Base-by-base conservation (phyloP, 2,329 filamentous ascomycete species). In the Chrysoporthe cubensis region DNA sequence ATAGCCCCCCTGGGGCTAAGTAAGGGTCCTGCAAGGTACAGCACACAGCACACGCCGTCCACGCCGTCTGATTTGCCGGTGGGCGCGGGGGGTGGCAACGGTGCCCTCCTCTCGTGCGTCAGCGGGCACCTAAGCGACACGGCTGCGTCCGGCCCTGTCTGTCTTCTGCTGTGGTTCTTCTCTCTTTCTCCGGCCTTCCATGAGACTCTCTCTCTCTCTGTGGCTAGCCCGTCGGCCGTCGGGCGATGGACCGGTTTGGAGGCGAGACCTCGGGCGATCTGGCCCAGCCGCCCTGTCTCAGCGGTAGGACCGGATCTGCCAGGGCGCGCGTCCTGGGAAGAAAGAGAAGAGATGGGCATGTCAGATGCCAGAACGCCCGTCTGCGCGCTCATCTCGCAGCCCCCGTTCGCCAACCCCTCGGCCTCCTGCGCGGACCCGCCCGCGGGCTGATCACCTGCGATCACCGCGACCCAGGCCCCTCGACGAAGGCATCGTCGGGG, bases 1-100 rank as follows among this genome's bases (percentile, higher is more conserved):
- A 37, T 18, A 26, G 26, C 18, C 13, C 26, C 21, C 50, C 50
- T 54, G 50, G 50, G 50, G 50, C 50, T 32, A 32, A 57, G 54
- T 34, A 57, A 40, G 54, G 32, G 32, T 57, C 34, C 18, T 57
- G 54, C 54, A 57, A 57, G 54, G 54, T 40, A 57, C 52, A 56
- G 32, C 14, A 56, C 50, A 48, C 18, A 9, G n/a, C 48, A n/a
- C 52, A 56, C 4, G 13, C 52, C 32, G 14, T 43, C 56, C 26
- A 54, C 54, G 66, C 40, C 62, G 56, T 65, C 62, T 57, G 44
- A 67, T 65, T 63, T 42, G 46, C 21, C 26, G 3, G n/a, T 8
- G 32, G 52, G 26, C 34, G 26, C 52, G 32, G 52, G 26, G 37
- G 32, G 3, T 37, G 32, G 32, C 6, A 46, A 46, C 44, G 44